Evolutionary conservation across 2,329 filamentous ascomycete genomes (phyloP).

Genomic region (Colletotrichum sp.): DNA sequence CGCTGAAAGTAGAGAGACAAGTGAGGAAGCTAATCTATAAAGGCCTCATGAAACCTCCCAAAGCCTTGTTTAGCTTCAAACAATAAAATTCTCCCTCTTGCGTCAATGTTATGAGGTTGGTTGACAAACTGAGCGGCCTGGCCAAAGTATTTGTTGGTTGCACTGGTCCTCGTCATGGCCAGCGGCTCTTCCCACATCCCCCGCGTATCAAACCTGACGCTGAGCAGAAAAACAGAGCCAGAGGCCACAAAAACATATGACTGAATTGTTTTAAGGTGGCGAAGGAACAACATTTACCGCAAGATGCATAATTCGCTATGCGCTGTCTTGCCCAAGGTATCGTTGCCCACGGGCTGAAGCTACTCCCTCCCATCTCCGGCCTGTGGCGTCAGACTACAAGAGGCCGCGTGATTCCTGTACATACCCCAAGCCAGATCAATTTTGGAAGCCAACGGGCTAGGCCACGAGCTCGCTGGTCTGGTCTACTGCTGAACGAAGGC

Average conservation of each 20-base stretch:
- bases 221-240: rapidly evolving
- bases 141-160: background rate
- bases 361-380: background rate
- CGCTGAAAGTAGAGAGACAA: too few relatives aligned
- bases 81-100: too few relatives aligned
- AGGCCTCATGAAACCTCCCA: background rate
- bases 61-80: background rate
- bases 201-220: background rate
- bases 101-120: too few relatives aligned
- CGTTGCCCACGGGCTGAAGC: background rate
- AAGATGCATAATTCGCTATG: background rate
- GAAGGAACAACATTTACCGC: background rate
- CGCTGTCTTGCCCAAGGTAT: background rate
- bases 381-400: background rate
- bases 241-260: background rate
- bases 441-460: background rate
- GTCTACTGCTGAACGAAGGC: background rate
- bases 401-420: background rate
- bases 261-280: background rate
- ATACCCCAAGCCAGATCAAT: too few relatives aligned
- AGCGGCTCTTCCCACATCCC: background rate
- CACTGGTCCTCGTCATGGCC: background rate
- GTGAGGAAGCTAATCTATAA: background rate
- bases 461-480: background rate
- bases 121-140: background rate